Conservation (phyloP, 2,329 filamentous ascomycete species). For the Fusarium tupiense region DNA sequence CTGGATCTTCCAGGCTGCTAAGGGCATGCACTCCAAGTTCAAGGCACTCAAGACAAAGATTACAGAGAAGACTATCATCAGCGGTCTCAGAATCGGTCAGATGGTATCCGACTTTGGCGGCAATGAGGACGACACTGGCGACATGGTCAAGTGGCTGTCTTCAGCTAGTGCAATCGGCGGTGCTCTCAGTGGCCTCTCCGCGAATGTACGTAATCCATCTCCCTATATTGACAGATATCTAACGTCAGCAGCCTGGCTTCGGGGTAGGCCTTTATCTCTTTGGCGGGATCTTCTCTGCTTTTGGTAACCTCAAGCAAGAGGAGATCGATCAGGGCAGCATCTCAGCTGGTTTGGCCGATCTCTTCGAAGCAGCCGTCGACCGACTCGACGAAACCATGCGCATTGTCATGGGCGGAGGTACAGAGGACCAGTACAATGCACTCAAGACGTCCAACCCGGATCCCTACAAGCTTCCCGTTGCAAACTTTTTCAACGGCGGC, state of each 20-base stretch:
- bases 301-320: not conserved
- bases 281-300: not conserved
- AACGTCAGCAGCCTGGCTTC: not conserved
- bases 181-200: not conserved
- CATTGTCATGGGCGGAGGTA: rapidly evolving
- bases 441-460: slow-evolving; percentile 11
- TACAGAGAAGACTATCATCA: not conserved
- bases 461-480: slow-evolving; percentile 4
- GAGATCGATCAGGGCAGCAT: slow-evolving; percentile 10
- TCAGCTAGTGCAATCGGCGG: not conserved
- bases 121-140: not conserved
- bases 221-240: rapidly evolving
- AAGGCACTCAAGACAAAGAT: not conserved
- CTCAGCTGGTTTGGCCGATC: not conserved
- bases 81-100: not conserved
- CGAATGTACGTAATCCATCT: not conserved
- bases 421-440: not conserved
- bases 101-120: slow-evolving; percentile 8
- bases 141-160: slow-evolving; percentile 9
- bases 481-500: slow-evolving; percentile 26
- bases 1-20: slow-evolving; percentile 25
- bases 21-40: slow-evolving; percentile 14
- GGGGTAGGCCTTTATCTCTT: not conserved
- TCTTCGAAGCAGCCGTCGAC: not conserved
- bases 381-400: slow-evolving; percentile 1